Percentiles rank a stretch among this genome's conserved stretches.
Evolutionary conservation across 202 grass and related monocot genomes (phyloP).

Genomic region (Carex arenaria): DNA sequence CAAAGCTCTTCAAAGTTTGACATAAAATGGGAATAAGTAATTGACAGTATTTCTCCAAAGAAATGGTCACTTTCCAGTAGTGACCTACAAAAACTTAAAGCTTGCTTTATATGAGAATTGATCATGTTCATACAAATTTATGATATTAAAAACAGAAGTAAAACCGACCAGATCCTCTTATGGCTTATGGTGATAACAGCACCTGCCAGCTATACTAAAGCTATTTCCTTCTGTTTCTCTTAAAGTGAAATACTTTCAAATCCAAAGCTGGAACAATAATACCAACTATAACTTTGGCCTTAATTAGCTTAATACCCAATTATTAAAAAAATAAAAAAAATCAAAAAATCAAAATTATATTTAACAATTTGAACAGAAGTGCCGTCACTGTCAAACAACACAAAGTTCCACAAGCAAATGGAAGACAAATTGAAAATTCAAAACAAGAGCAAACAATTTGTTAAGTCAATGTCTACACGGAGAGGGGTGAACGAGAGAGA

Average conservation of each 20-base stretch:
- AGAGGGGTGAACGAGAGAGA: background rate
- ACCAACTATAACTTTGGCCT: background rate
- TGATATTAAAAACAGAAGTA: background rate
- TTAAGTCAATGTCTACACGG: background rate
- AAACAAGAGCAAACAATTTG: constrained; percentile 18
- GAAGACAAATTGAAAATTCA: constrained; percentile 23
- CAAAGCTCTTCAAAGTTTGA: background rate
- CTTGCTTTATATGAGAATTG: background rate
- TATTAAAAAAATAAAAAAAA: no score
- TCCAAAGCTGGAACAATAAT: background rate
- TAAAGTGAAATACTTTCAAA: background rate
- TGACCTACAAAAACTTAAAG: constrained; percentile 9
- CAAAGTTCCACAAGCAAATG: constrained; percentile 34
- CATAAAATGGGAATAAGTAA: constrained; percentile 17
- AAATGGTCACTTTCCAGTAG: constrained; percentile 5
- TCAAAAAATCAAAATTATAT: constrained; percentile 7
- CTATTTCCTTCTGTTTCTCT: background rate
- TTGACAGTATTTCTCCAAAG: constrained; percentile 7
- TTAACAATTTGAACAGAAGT: constrained; percentile 22
- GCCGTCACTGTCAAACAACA: constrained; percentile 27
- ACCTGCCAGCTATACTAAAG: background rate
- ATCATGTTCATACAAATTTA: background rate
- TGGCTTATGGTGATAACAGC: background rate
- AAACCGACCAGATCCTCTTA: background rate
- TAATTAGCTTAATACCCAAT: background rate